Percentiles rank a stretch among this genome's conserved stretches.
Conservation (phyloP, 176 grass and related monocot species). For the Ampelocalamus luodianensis region DNA sequence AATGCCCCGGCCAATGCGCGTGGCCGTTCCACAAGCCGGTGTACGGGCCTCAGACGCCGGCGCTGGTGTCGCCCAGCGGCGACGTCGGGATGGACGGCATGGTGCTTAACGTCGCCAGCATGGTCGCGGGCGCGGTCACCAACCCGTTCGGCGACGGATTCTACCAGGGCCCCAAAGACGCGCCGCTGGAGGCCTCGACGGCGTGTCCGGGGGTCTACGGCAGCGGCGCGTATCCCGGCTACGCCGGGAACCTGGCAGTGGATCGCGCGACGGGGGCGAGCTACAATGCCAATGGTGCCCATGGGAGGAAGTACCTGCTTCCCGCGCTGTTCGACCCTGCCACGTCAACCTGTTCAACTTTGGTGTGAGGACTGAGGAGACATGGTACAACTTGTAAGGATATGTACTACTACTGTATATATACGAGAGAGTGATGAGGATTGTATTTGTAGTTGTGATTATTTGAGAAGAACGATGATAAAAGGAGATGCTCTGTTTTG, state of each 20-base stretch:
- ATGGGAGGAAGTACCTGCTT: conserved; percentile 60
- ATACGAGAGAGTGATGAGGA: no score
- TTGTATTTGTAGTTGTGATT: no score
- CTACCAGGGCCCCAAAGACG: no score
- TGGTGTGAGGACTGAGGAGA: conserved; percentile 33
- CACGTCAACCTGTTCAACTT: conserved; percentile 37
- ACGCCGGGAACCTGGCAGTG: conserved; percentile 41
- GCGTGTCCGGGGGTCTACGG: conserved; percentile 64
- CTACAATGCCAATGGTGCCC: conserved; percentile 59
- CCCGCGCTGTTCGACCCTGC: conserved; percentile 58
- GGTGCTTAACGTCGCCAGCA: no score
- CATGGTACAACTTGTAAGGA: background rate
- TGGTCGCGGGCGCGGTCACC: no score
- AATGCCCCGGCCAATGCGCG: conserved; percentile 71
- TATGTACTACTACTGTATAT: no score
- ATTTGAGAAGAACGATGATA: no score
- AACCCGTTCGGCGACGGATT: no score
- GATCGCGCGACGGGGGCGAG: conserved; percentile 47
- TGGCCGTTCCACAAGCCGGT: conserved; percentile 64
- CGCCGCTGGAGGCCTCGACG: no score
- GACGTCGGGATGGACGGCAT: no score
- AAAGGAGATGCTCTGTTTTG: no score
- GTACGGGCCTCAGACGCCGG: conserved; percentile 43
- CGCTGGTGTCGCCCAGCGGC: background rate
- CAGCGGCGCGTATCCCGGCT: conserved; percentile 56